Base-by-base conservation (phyloP, 352 stramenopile genomes). In the Phytopythium sindhum region DNA sequence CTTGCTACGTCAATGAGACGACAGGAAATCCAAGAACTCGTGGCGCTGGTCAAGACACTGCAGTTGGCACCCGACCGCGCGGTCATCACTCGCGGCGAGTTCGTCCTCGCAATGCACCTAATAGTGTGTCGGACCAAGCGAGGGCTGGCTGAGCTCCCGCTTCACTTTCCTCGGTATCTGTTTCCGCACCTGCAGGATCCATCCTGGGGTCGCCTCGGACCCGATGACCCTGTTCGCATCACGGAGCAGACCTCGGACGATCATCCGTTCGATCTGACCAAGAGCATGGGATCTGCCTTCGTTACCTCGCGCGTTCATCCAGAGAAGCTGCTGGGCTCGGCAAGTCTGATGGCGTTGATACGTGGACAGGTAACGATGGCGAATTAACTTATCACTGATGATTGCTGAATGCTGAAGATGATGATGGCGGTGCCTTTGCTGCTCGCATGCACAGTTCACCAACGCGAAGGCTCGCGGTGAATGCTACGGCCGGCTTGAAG, bases 91-190 rank as follows among this genome's bases (percentile, higher is more conserved):
- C 55, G 62, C 14, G n/a, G 29, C 37, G 67, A 73, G 51, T 80
- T 80, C 45, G 61, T 63, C 8, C 62, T 77, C 23, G 61, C 62
- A 17, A 80, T 80, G 73, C 73, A 80, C n/a, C 64, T 80, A 23
- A 77, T 80, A 19, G 69, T 77, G 47, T 80, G 73, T 47, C 66
- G 65, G n/a, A 78, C 73, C 8, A 76, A 76, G 44, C 69, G 73
- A 37, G 73, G 67, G 6, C 64, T 80, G 15, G 19, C 29, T 7
- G 54, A 45, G 28, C 54, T 80, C 26, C 73, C 73, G 24, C 60
- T 72, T 11, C 39, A 65, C 15, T 72, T 80, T 31, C 73, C 73
- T 2, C 61, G 28, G 26, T 65, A 74, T 28, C 37, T 77, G 7
- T 80, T 80, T n/a, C 65, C 69, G 8, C 70, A 68, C 24, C 45